A percentile compares a stretch with the other conserved stretches of the same genome.
Evolutionary conservation across 2,329 filamentous ascomycete species (phyloP).

Genomic region (Hypoxylon sp.): DNA sequence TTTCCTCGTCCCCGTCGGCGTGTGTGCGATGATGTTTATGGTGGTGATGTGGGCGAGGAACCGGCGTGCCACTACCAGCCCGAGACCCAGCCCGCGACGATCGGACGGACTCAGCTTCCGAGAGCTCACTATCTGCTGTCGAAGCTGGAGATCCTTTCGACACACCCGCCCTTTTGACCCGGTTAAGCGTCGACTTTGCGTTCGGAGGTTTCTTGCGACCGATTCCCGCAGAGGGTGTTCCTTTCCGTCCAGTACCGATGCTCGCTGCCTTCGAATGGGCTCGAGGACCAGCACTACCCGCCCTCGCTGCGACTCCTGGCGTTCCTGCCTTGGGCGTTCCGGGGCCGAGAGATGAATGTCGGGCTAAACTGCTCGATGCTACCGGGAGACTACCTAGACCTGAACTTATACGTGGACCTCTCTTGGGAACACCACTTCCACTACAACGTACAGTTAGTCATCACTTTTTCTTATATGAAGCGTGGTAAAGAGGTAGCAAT

Average conservation of each 20-base stretch:
- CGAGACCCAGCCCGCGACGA: constrained; percentile 63
- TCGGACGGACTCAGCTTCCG: constrained; percentile 71
- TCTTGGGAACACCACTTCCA: constrained; percentile 64
- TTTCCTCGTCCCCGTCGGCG: constrained; percentile 51
- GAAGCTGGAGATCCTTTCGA: constrained; percentile 74
- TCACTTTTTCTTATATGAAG: constrained; percentile 13
- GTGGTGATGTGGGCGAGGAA: constrained; percentile 49
- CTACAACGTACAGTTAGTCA: constrained; percentile 30
- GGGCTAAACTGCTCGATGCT: constrained; percentile 71
- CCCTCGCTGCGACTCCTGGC: constrained; percentile 59
- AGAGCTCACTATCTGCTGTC: constrained; percentile 75
- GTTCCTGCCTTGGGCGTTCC: constrained; percentile 69
- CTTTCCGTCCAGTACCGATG: constrained; percentile 62
- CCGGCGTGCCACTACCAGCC: constrained; percentile 58
- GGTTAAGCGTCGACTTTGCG: constrained; percentile 72
- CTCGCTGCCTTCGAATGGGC: constrained; percentile 63
- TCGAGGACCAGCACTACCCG: constrained; percentile 74
- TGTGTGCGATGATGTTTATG: constrained; percentile 37
- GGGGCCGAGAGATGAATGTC: constrained; percentile 74
- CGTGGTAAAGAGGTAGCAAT: neutral
- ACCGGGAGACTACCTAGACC: constrained; percentile 64
- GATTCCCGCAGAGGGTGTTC: constrained; percentile 54
- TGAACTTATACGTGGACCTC: constrained; percentile 64
- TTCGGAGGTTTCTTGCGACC: constrained; percentile 56
- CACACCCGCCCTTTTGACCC: constrained; percentile 70